These are phyloP conservation scores for Beauveria medogensis DNA, from an alignment of 2,329 filamentous ascomycete genomes.

Conservation along the genomic window DNA sequence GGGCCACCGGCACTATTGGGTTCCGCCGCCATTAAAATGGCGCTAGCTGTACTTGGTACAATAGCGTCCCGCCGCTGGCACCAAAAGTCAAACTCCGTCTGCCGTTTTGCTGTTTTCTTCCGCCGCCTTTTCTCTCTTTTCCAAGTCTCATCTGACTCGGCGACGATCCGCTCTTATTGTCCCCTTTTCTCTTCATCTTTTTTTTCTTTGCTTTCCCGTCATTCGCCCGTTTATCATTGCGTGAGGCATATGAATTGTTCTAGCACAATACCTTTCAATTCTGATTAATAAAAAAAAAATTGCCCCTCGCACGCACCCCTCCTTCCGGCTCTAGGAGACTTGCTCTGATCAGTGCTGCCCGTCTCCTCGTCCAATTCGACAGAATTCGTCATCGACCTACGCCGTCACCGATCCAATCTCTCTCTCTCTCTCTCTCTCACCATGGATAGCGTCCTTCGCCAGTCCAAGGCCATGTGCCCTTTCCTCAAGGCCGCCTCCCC, in stretches of 20 bases:
- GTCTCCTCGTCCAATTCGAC: not conserved
- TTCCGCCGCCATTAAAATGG: not conserved
- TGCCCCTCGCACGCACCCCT: not conserved
- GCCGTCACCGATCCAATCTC: not conserved
- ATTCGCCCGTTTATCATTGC: not conserved
- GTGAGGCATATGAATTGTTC: not conserved
- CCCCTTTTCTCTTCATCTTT: not conserved
- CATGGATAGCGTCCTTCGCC: conserved; percentile 93
- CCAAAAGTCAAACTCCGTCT: not conserved
- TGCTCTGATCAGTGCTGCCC: not conserved
- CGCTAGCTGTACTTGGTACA: not conserved
- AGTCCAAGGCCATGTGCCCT: conserved; percentile 94
- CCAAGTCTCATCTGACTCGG: not conserved
- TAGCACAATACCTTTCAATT: not conserved
- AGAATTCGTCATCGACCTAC: not conserved
- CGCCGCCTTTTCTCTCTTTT: not conserved
- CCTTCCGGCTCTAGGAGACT: not conserved
- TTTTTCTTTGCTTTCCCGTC: not conserved
- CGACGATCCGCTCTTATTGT: not conserved
- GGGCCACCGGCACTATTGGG: not conserved
- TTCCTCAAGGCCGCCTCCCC: conserved; percentile 94
- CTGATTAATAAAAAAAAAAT: conserved; percentile 1
- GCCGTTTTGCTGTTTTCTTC: not conserved
- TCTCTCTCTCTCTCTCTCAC: conserved; percentile 12
- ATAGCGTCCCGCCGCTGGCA: not conserved